phyloP scores from a whole-genome alignment of 768 basidiomycete genomes.

The Mycena pura region DNA sequence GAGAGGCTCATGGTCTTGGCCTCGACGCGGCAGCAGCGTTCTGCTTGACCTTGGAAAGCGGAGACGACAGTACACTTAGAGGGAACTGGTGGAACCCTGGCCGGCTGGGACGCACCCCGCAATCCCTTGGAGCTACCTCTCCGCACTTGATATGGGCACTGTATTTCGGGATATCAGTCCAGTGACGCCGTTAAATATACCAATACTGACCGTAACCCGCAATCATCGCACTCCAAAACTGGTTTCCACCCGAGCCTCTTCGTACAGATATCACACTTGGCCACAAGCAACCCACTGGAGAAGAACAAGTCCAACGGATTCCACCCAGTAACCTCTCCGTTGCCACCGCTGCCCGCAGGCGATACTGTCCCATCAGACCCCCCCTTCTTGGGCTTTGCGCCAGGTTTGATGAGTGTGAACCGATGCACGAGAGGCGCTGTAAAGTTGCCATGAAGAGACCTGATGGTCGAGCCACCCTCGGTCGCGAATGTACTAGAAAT shows the following conservation, averaged over 20 bases:
- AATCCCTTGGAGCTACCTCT: constrained; percentile 80
- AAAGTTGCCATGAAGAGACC: constrained; percentile 48
- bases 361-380: constrained; percentile 43
- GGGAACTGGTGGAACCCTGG: constrained; percentile 35
- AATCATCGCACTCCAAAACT: constrained; percentile 88
- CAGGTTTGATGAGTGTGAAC: constrained; percentile 87
- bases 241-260: constrained; percentile 90
- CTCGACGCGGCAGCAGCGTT: constrained; percentile 39
- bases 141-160: constrained; percentile 91
- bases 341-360: constrained; percentile 36
- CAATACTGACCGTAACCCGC: constrained; percentile 67
- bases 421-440: constrained; percentile 72
- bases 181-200: not conserved
- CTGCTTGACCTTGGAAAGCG: constrained; percentile 49
- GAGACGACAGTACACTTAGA: constrained; percentile 41
- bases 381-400: constrained; percentile 59
- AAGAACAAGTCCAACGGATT: constrained; percentile 83
- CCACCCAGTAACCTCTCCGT: constrained; percentile 55
- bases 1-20: constrained; percentile 34
- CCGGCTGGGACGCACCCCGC: constrained; percentile 60
- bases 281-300: constrained; percentile 70
- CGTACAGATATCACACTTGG: constrained; percentile 82
- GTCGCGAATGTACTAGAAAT: constrained; percentile 69
- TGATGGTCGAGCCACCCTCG: constrained; percentile 77
- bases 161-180: constrained; percentile 17